Conservation (phyloP, 805 yeast species). For the Candida multigemmis region DNA sequence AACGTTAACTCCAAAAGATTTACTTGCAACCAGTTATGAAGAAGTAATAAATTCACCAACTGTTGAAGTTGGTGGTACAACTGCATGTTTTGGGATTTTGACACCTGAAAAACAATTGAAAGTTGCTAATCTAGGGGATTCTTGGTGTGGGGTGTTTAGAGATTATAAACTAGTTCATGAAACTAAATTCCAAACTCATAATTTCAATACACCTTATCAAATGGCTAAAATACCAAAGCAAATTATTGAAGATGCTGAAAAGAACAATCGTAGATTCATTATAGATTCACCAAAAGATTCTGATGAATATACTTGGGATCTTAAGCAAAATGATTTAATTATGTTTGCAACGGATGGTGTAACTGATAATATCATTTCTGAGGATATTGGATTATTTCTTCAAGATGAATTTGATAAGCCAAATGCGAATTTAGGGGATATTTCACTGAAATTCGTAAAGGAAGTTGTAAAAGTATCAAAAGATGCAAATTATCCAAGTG, state of each 20-base stretch:
- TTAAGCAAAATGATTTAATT: constrained; percentile 65
- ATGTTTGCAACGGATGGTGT: constrained; percentile 92
- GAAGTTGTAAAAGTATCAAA: constrained; percentile 62
- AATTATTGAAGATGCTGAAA: constrained; percentile 42
- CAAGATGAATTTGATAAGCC: constrained; percentile 38
- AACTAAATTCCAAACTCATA: constrained; percentile 74
- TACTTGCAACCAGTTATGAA: constrained; percentile 50
- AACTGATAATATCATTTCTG: constrained; percentile 70
- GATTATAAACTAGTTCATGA: constrained; percentile 49
- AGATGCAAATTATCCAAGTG: constrained; percentile 70
- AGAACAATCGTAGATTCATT: constrained; percentile 53
- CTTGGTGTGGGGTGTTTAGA: constrained; percentile 87
- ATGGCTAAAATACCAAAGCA: constrained; percentile 72
- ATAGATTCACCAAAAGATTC: constrained; percentile 64
- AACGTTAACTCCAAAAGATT: constrained; percentile 28
- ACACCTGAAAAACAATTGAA: constrained; percentile 45
- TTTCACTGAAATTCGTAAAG: constrained; percentile 50
- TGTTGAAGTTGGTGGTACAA: constrained; percentile 88
- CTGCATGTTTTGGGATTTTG: constrained; percentile 78
- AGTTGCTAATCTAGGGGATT: constrained; percentile 85
- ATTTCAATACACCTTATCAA: constrained; percentile 89
- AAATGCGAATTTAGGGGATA: constrained; percentile 29
- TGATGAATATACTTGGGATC: constrained; percentile 55
- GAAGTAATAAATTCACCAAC: constrained; percentile 42
- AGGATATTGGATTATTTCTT: constrained; percentile 63